phyloP scores from a whole-genome alignment of 805 yeast genomes.

The Komagataella ulmi region DNA sequence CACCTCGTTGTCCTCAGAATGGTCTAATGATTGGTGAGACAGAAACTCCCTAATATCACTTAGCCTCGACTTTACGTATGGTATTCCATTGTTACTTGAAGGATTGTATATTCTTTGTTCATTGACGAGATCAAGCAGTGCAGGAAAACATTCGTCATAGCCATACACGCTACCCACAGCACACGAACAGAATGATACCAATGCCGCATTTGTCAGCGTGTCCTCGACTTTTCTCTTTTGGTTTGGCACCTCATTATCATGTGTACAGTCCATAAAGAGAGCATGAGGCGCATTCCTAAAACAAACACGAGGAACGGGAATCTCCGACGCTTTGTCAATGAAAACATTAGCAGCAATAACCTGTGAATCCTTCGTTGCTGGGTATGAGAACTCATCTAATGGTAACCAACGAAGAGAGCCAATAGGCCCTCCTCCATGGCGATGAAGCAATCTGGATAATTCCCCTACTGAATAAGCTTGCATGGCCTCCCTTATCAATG shows the following conservation, averaged over 20 bases:
- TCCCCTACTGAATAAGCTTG: conserved; percentile 88
- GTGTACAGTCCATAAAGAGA: conserved; percentile 94
- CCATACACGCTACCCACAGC: conserved; percentile 94
- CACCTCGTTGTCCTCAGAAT: conserved; percentile 57
- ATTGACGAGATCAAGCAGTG: conserved; percentile 63
- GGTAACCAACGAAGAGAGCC: conserved; percentile 83
- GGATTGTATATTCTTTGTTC: conserved; percentile 55
- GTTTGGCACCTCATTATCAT: conserved; percentile 82
- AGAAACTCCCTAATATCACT: conserved; percentile 44
- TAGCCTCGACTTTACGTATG: conserved; percentile 49
- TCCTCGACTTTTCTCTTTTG: conserved; percentile 91
- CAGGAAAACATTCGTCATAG: conserved; percentile 84
- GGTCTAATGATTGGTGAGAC: conserved; percentile 44
- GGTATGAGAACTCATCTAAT: conserved; percentile 59
- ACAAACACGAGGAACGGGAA: conserved; percentile 54
- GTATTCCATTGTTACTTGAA: conserved; percentile 46
- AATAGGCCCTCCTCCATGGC: conserved; percentile 91
- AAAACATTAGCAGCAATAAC: conserved; percentile 11
- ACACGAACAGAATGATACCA: conserved; percentile 84
- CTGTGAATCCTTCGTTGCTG: conserved; percentile 30
- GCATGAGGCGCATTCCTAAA: conserved; percentile 79
- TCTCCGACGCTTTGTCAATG: conserved; percentile 36
- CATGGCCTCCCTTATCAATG: conserved; percentile 93
- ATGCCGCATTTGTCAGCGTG: conserved; percentile 87
- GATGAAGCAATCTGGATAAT: conserved; percentile 72